A percentile compares a stretch with the other conserved stretches of the same genome.
These are phyloP conservation scores for Groenewaldozyma auringiensis DNA, from an alignment of 1,139 yeast species.

Conservation along the genomic window DNA sequence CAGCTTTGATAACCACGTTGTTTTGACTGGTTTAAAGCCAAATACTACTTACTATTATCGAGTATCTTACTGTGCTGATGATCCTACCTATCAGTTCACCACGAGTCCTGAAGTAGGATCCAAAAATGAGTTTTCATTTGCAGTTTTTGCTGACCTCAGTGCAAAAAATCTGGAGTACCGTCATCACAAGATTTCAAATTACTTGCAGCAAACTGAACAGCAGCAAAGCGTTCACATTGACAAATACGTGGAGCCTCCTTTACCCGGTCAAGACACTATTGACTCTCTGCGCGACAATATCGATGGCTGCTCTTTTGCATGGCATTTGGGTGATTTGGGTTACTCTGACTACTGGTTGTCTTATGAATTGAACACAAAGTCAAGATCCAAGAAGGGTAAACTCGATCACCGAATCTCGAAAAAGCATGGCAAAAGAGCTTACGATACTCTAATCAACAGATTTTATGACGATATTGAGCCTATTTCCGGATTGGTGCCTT, in stretches of 20 bases:
- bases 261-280: slow-evolving; percentile 20
- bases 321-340: slow-evolving; percentile 26
- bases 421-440: slow-evolving; percentile 11
- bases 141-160: slow-evolving; percentile 19
- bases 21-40: slow-evolving; percentile 21
- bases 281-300: slow-evolving; percentile 16
- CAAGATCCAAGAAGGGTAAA: slow-evolving; percentile 5
- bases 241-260: slow-evolving; percentile 2
- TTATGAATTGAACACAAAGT: slow-evolving; percentile 16
- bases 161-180: slow-evolving; percentile 1
- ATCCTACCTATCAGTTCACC: slow-evolving; percentile 11
- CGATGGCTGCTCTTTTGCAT: slow-evolving; percentile 19
- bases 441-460: slow-evolving; percentile 16
- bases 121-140: slow-evolving; percentile 12
- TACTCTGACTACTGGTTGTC: slow-evolving; percentile 26
- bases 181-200: neutral
- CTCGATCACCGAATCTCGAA: neutral
- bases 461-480: slow-evolving; percentile 24
- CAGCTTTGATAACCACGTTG: slow-evolving; percentile 27
- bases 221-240: neutral
- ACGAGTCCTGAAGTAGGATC: slow-evolving; percentile 16
- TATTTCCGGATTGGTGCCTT: slow-evolving; percentile 19
- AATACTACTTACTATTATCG: slow-evolving; percentile 26
- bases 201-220: too few species aligned
- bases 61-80: slow-evolving; percentile 15